Evolutionary conservation across 208 protist species (phyloP).

Genomic region (Acanthamoeba triangularis): DNA sequence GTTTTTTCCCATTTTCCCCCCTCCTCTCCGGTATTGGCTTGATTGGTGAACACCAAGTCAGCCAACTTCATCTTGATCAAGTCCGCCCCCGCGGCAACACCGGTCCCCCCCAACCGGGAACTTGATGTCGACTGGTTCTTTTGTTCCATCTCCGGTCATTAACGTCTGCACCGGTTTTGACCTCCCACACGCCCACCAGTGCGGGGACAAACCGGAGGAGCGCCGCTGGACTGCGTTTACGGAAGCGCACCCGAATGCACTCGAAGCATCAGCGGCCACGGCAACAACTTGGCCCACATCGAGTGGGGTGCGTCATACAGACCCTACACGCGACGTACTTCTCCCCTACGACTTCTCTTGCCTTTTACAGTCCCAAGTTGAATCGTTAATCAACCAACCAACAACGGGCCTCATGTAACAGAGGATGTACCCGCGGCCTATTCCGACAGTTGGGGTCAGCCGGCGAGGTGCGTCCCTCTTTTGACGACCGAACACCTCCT

Average conservation of each 20-base stretch:
- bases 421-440: not conserved
- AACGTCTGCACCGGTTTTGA: too few species aligned
- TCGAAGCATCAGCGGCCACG: constrained; percentile 37
- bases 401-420: not conserved
- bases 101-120: too few species aligned
- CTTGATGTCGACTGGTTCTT: too few species aligned
- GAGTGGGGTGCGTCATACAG: constrained; percentile 14
- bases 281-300: not conserved
- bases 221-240: constrained; percentile 1
- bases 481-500: not conserved
- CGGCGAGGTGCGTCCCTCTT: not conserved
- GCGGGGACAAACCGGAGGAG: not conserved
- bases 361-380: too few species aligned
- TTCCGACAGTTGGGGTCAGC: not conserved
- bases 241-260: constrained; percentile 21
- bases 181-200: not conserved
- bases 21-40: too few species aligned
- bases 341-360: not conserved
- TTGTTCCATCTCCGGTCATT: too few species aligned
- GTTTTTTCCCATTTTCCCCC: too few species aligned
- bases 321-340: not conserved
- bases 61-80: too few species aligned
- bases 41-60: too few species aligned
- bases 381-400: too few species aligned
- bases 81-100: too few species aligned